Conservation (phyloP, 2,329 filamentous ascomycete genomes). For the Colletotrichum liriopes region DNA sequence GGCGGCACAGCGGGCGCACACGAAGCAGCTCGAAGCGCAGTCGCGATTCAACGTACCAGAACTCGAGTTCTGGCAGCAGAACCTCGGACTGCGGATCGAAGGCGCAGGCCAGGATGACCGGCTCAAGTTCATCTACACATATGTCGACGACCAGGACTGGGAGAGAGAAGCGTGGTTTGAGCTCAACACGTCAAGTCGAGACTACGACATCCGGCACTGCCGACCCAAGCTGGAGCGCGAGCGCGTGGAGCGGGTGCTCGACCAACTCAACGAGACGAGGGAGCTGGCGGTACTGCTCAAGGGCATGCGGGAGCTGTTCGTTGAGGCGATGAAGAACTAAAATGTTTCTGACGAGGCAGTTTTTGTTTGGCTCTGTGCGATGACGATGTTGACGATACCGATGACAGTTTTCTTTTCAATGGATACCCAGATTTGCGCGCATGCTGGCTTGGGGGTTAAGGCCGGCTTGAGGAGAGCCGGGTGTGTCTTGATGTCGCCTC, state of each 20-base stretch:
- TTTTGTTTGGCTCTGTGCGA: not conserved
- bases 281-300: constrained; percentile 82
- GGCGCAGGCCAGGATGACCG: constrained; percentile 88
- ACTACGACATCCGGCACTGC: constrained; percentile 88
- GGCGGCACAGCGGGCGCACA: constrained; percentile 81
- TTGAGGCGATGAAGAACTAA: constrained; percentile 71
- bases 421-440: constrained; percentile 32
- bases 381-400: constrained; percentile 36
- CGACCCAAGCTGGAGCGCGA: constrained; percentile 87
- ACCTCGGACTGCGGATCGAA: constrained; percentile 90
- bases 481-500: not conserved
- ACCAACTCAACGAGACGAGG: constrained; percentile 85
- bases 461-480: not conserved
- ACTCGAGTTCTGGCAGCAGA: constrained; percentile 95
- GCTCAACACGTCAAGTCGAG: constrained; percentile 83
- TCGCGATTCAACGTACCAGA: constrained; percentile 92
- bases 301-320: constrained; percentile 86
- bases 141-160: constrained; percentile 89
- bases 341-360: not conserved
- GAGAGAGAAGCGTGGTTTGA: constrained; percentile 95
- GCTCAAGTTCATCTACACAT: constrained; percentile 90
- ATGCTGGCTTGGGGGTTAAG: not conserved
- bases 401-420: constrained; percentile 30
- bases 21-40: constrained; percentile 85
- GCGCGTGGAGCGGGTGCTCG: constrained; percentile 82